Evolutionary conservation across 495 filamentous ascomycete species (phyloP), one percentile per base, ranked within the genome.

Genomic region (Hypomontagnella submonticulosa): DNA sequence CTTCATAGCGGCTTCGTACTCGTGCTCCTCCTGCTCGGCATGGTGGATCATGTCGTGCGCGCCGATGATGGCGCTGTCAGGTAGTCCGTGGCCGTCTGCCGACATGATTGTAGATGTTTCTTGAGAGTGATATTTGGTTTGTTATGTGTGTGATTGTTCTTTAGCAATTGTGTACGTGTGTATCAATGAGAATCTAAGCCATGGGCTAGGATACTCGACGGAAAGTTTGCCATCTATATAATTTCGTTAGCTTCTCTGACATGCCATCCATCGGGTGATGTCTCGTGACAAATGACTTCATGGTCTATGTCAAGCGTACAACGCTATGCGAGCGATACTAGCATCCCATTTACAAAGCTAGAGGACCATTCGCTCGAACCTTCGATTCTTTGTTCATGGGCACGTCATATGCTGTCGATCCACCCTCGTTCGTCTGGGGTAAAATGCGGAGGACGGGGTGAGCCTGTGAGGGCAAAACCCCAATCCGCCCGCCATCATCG

Each of bases 11-110:
- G 71, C 71, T 57, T 74, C 69, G 38, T 72, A 53, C 57, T 74
- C 71, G 43, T 74, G 71, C 27, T 74, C 71, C 57, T 74, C 71
- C 55, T 71, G 69, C 33, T 74, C 71, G 48, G 71, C 71, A 63
- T 74, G 71, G 36, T 74, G 71, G 5, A 74, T 74, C 66, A 74
- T 72, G 66, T 71, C 69, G 63, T 74, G 71, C 20, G 71, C 71
- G 7, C 44, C 57, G 8, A 52, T 20, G 48, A 74, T 47, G 19
- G 71, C 65, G 12, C 41, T 42, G 33, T 74, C 71, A 6, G 71
- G 48, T 10, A 74, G 37, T 67, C 71, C 71, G 62, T 71, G 71
- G 5, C 56, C 62, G 57, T 71, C 65, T 48, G 56, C 53, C 40
- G 71, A 59, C 71, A 74, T 74, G 69, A 52, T 69, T 65, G 36